These are phyloP conservation scores for Cercospora brassicicola DNA, from an alignment of 2,329 filamentous ascomycete species.

Conservation along the genomic window DNA sequence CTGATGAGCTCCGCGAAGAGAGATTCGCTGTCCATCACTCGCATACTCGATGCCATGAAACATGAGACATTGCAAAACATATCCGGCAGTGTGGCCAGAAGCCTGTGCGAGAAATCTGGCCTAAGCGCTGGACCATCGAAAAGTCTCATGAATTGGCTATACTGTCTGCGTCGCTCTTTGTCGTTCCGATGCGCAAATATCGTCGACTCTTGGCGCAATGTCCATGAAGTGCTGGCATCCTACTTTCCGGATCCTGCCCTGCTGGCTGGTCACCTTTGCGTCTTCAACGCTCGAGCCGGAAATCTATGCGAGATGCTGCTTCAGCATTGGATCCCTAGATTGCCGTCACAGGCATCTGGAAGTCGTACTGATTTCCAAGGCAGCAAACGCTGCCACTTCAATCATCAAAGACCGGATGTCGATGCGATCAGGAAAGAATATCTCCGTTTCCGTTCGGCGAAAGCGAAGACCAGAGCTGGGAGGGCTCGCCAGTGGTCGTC, in stretches of 20 bases:
- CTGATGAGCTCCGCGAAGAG: background rate
- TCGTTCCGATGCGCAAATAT: background rate
- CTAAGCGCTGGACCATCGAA: background rate
- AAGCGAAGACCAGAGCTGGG: background rate
- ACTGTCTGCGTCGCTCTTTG: background rate
- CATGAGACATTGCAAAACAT: background rate
- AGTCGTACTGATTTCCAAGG: background rate
- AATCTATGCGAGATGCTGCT: slow-evolving; percentile 14
- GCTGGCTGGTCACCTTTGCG: slow-evolving; percentile 10
- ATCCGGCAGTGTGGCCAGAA: background rate
- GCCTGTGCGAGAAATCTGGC: background rate
- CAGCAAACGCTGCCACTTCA: background rate
- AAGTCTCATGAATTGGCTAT: slow-evolving; percentile 13
- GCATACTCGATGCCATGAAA: slow-evolving; percentile 20
- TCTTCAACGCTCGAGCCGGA: background rate
- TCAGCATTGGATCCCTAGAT: slow-evolving; percentile 10
- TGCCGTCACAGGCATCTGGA: background rate
- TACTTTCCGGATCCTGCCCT: slow-evolving; percentile 5
- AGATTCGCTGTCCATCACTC: background rate
- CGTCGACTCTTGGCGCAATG: slow-evolving; percentile 4
- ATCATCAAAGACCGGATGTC: background rate
- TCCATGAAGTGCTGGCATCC: slow-evolving; percentile 13
- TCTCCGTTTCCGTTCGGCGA: background rate
- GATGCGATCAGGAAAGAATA: slow-evolving; percentile 4
- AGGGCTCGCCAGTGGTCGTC: background rate